Percentiles rank a stretch among this genome's conserved stretches.
phyloP scores from a whole-genome alignment of 108 stramenopile species.

The Nannochloropsis oceanica region DNA sequence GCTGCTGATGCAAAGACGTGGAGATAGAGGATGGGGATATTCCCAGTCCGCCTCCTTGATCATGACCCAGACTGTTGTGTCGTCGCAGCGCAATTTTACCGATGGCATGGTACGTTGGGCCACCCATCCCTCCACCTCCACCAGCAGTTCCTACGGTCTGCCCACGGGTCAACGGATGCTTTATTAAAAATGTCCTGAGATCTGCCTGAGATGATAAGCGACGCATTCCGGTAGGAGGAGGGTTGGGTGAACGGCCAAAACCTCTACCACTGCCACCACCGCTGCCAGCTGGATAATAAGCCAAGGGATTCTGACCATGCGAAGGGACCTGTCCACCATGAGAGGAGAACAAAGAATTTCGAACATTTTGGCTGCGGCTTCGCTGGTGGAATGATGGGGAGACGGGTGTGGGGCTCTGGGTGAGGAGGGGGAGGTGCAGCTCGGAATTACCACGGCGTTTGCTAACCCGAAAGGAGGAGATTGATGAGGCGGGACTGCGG shows the following conservation, averaged over 20 bases:
- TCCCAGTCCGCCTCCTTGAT: not conserved
- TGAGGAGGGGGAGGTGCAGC: not conserved
- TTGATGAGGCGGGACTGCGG: not conserved
- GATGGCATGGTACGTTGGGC: not conserved
- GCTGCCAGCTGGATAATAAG: no score
- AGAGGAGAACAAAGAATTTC: not conserved
- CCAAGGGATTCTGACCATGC: no score
- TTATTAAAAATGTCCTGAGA: not conserved
- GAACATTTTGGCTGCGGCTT: not conserved
- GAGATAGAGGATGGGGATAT: not conserved
- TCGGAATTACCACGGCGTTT: not conserved
- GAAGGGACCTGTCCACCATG: no score
- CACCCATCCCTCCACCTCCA: not conserved
- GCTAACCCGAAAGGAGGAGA: not conserved
- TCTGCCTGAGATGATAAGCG: not conserved
- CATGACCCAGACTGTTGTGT: not conserved
- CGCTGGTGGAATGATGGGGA: not conserved
- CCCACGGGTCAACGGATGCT: not conserved
- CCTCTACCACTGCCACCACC: no score
- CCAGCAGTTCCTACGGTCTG: not conserved
- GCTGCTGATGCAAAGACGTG: not conserved
- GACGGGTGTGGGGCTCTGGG: not conserved
- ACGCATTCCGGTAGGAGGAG: not conserved
- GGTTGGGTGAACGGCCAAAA: not conserved
- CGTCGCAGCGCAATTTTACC: not conserved